Conservation (phyloP, 208 protist genomes). For the Acanthamoeba rhysodes region DNA sequence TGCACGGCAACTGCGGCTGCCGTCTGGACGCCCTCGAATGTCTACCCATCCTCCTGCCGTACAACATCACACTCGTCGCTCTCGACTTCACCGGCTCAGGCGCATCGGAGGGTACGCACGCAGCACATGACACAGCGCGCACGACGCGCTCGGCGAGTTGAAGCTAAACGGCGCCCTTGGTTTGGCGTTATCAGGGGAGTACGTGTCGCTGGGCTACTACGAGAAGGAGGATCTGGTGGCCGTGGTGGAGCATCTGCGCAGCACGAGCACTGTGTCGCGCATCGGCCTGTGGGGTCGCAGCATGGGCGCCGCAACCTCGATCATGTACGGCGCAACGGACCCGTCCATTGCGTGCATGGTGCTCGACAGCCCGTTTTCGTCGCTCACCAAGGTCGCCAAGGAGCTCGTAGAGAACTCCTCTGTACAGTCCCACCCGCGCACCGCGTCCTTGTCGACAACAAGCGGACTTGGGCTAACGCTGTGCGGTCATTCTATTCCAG, state of each 20-base stretch:
- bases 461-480: background rate
- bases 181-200: constrained; percentile 90
- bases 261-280: constrained; percentile 76
- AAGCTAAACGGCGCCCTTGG: constrained; percentile 4
- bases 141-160: constrained; percentile 6
- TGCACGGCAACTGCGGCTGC: constrained; percentile 87
- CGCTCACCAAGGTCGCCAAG: constrained; percentile 87
- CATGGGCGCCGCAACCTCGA: constrained; percentile 96
- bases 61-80: constrained; percentile 94
- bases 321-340: constrained; percentile 96
- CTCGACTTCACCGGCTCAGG: constrained; percentile 96
- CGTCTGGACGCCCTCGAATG: constrained; percentile 84
- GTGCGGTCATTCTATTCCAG: background rate
- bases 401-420: constrained; percentile 76
- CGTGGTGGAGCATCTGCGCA: constrained; percentile 93
- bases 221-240: constrained; percentile 95
- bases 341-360: constrained; percentile 94
- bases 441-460: background rate
- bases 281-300: constrained; percentile 83
- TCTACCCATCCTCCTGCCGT: constrained; percentile 88
- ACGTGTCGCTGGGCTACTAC: constrained; percentile 96
- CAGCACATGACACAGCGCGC: background rate
- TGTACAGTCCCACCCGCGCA: background rate
- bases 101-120: constrained; percentile 88
- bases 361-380: constrained; percentile 96